Evolutionary conservation across 2,329 filamentous ascomycete species (phyloP).

Genomic region (Pseudogymnoascus sp.): DNA sequence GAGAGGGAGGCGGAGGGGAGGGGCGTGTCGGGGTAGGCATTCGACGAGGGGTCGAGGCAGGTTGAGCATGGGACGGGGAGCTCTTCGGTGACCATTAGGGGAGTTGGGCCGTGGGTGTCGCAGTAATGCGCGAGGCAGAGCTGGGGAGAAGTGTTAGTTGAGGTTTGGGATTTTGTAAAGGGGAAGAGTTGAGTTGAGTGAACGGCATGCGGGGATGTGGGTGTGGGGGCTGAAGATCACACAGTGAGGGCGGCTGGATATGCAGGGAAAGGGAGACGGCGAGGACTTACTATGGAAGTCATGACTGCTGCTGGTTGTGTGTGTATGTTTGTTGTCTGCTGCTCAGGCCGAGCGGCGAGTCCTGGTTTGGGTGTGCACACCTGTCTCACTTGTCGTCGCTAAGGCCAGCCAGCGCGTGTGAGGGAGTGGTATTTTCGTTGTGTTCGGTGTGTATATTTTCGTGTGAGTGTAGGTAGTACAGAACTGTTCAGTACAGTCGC

Average conservation of each 20-base stretch:
- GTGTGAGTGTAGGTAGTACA: not conserved
- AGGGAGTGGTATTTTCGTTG: not conserved
- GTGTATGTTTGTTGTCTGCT: not conserved
- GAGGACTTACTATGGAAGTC: slow-evolving; percentile 26
- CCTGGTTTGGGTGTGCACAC: not conserved
- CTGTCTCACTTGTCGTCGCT: not conserved
- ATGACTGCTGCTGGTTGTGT: slow-evolving; percentile 17
- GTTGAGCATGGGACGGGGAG: slow-evolving; percentile 50
- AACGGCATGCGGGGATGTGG: not conserved
- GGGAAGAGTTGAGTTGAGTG: not conserved
- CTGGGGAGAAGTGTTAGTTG: slow-evolving; percentile 32
- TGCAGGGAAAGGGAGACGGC: not conserved
- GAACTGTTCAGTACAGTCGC: not conserved
- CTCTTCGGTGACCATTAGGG: slow-evolving; percentile 61
- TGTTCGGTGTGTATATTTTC: not conserved
- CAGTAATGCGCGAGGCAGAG: slow-evolving; percentile 63
- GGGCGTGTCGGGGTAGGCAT: not conserved
- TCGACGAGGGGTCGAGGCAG: slow-evolving; percentile 40
- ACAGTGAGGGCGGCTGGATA: not conserved
- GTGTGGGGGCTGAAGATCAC: not conserved
- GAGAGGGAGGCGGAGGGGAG: not conserved
- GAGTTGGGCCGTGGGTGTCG: slow-evolving; percentile 61
- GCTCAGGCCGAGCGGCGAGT: not conserved
- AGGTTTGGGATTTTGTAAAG: not conserved
- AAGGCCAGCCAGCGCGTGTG: not conserved